These are phyloP conservation scores for Austroboletus festivus DNA, from an alignment of 768 basidiomycete genomes.

Conservation along the genomic window DNA sequence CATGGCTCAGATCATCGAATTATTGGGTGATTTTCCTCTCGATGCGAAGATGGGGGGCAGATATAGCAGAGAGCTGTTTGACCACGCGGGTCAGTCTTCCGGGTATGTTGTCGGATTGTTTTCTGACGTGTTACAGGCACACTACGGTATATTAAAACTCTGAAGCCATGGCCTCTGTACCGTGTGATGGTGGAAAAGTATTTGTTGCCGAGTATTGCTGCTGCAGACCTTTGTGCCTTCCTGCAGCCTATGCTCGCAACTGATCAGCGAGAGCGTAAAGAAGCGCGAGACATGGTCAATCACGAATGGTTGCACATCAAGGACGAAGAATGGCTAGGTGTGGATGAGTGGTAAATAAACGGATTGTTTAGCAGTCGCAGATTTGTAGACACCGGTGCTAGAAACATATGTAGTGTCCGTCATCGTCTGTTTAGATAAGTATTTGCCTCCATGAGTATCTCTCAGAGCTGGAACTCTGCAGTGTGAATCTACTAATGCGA, in stretches of 20 bases:
- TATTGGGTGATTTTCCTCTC: slow-evolving; percentile 74
- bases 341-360: slow-evolving; percentile 30
- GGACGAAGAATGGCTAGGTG: slow-evolving; percentile 28
- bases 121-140: slow-evolving; percentile 41
- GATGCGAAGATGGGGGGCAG: slow-evolving; percentile 80
- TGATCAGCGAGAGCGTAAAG: slow-evolving; percentile 64
- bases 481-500: no score
- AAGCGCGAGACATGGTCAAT: slow-evolving; percentile 69
- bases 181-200: slow-evolving; percentile 92
- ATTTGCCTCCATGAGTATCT: neutral
- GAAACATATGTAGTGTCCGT: no score
- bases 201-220: slow-evolving; percentile 57
- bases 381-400: no score
- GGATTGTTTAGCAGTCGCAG: no score
- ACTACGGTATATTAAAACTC: slow-evolving; percentile 66
- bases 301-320: slow-evolving; percentile 67
- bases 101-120: neutral
- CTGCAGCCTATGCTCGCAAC: slow-evolving; percentile 72
- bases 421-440: neutral
- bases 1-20: slow-evolving; percentile 91
- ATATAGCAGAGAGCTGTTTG: slow-evolving; percentile 84
- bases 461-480: no score
- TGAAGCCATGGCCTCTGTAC: slow-evolving; percentile 79
- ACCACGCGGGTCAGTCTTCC: slow-evolving; percentile 52
- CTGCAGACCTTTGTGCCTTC: slow-evolving; percentile 59